Base-by-base conservation (phyloP, 805 yeast species). In the Hagleromyces aurorensis region DNA sequence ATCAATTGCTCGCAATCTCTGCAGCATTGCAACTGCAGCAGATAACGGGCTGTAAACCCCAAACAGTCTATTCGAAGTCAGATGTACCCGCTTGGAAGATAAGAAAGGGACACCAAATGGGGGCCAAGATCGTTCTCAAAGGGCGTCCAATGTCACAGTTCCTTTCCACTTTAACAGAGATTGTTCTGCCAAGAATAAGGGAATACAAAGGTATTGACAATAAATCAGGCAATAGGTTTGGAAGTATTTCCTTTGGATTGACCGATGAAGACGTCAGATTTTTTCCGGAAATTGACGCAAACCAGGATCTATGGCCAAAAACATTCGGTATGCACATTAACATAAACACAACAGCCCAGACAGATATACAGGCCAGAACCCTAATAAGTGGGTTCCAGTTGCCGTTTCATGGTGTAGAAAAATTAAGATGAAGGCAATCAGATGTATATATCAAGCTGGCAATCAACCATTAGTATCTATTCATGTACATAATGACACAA, bases 251-350 rank as follows among this genome's bases (percentile, higher is more conserved):
- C 7, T 77, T 91, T 51, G 96, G 96, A 25, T 59, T 91, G 44
- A 72, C 71, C 22, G 75, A 83, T 2, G 83, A 79, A 31, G 85
- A 83, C 46, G 73, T 82, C 30, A 75, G 72, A 47, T 69, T 68
- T 50, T 91, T 91, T 70, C 99, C 99, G 3, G 98, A 91, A 60
- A 75, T 91, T 38, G 95, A 87, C 52, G 72, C 78, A 34, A 85
- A 81, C 59, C 85, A 78, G 54, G 97, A 89, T 55, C 64, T 81
- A 41, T 91, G 89, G 83, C 87, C 94, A 21, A 72, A 67, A 41
- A 74, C 86, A 17, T 84, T 77, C 52, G 96, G 96, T 35, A 69
- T 89, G 67, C 81, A 85, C 52, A 67, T 91, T 33, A 81, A 84
- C 21, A 61, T 91, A 43, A 82, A 82, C 53, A 89, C 97, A 13